phyloP scores from a whole-genome alignment of 768 basidiomycete species.

The Naganishia kalamii region DNA sequence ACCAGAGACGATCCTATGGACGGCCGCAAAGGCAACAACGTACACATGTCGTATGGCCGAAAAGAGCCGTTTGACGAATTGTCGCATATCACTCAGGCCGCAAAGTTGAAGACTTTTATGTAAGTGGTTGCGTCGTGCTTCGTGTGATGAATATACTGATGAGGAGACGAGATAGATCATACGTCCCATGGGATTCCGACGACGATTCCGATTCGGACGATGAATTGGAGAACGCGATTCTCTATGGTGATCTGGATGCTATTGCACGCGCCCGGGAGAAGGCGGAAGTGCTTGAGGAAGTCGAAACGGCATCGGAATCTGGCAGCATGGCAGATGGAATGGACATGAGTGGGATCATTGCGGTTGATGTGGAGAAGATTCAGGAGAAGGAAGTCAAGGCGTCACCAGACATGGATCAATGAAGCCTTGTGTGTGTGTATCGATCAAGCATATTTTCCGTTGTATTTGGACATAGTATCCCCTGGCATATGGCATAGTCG shows the following conservation, averaged over 20 bases:
- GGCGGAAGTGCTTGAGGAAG: conserved; percentile 5
- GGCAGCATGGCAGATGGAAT: conserved; percentile 8
- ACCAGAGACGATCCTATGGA: neutral
- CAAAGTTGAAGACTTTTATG: conserved; percentile 6
- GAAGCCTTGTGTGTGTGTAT: neutral
- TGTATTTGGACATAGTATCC: neutral
- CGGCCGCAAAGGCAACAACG: neutral
- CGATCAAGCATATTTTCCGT: neutral
- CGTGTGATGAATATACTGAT: neutral
- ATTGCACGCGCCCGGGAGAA: neutral
- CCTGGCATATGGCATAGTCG: neutral
- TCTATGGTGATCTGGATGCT: conserved; percentile 13
- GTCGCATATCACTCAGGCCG: neutral
- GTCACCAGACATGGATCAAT: neutral
- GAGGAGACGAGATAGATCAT: neutral
- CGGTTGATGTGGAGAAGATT: neutral
- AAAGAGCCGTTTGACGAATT: conserved; percentile 10
- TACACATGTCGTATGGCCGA: conserved; percentile 3
- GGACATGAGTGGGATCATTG: conserved; percentile 12
- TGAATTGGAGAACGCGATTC: conserved; percentile 8
- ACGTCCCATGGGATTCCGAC: conserved; percentile 10
- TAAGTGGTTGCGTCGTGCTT: neutral
- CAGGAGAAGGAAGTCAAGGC: neutral
- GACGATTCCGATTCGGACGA: conserved; percentile 12
- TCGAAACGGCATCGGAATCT: conserved; percentile 5